Conservation (phyloP, 352 stramenopile genomes). For the Peronospora destructor region DNA sequence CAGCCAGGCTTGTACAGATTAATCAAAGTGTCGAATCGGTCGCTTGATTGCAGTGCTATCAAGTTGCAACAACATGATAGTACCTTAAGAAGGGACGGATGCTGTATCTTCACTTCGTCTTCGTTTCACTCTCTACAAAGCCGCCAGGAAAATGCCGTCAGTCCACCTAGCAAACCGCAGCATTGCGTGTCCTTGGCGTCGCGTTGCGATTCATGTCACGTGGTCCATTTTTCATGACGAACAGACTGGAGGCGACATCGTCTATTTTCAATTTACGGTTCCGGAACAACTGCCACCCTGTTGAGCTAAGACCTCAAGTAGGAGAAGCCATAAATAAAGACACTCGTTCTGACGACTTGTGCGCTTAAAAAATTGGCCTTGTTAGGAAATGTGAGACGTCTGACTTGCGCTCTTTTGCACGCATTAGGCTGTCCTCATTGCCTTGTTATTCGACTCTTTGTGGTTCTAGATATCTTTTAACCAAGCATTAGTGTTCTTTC, state of each 20-base stretch:
- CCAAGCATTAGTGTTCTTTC: not conserved
- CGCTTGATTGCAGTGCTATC: conserved; percentile 16
- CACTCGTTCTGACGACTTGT: not conserved
- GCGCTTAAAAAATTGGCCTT: conserved; percentile 6
- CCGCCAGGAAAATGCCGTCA: conserved; percentile 4
- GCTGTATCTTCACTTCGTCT: conserved; percentile 1
- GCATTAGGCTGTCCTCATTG: conserved; percentile 11
- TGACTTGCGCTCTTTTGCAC: not conserved
- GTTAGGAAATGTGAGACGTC: not conserved
- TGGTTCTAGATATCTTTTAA: not conserved
- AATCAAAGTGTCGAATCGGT: conserved; percentile 30
- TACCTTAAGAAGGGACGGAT: conserved; percentile 3
- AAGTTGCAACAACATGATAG: conserved; percentile 3
- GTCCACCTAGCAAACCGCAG: conserved; percentile 11
- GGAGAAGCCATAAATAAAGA: not conserved
- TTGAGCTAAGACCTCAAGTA: not conserved
- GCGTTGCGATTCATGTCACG: conserved; percentile 20
- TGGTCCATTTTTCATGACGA: conserved; percentile 5
- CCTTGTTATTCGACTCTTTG: conserved; percentile 6
- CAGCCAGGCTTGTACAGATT: conserved; percentile 21
- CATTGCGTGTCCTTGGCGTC: conserved; percentile 12
- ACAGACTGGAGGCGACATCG: conserved; percentile 17
- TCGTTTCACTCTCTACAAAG: not conserved
- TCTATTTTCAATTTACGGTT: conserved; percentile 12
- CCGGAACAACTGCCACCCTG: not conserved